Conservation (phyloP, 2,329 filamentous ascomycete genomes). For the Trichoderma afroharzianum region DNA sequence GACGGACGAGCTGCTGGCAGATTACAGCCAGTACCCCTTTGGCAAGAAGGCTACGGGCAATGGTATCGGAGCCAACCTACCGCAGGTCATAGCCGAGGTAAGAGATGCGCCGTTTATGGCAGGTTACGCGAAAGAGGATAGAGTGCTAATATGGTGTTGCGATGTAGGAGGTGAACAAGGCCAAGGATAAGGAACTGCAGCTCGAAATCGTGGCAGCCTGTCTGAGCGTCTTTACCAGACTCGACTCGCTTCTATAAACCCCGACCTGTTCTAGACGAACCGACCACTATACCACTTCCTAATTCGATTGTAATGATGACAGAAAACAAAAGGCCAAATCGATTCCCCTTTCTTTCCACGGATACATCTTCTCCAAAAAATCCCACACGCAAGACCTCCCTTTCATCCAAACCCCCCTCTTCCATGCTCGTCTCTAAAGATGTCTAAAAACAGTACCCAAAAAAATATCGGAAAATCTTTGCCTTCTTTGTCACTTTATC, state of each 20-base stretch:
- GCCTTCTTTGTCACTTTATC: conserved; percentile 10
- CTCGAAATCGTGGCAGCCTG: conserved; percentile 96
- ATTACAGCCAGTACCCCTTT: conserved; percentile 98
- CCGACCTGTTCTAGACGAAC: background rate
- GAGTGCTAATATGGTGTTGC: background rate
- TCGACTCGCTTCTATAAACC: conserved; percentile 84
- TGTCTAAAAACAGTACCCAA: background rate
- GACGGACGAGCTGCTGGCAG: conserved; percentile 90
- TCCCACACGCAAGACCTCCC: background rate
- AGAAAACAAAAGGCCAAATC: conserved; percentile 1
- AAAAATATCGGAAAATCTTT: background rate
- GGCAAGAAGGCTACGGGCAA: conserved; percentile 73
- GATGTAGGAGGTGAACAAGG: conserved; percentile 68
- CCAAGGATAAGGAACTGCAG: conserved; percentile 92
- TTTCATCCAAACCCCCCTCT: background rate
- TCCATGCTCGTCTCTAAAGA: background rate
- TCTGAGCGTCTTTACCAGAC: conserved; percentile 92
- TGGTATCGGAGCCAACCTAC: conserved; percentile 88
- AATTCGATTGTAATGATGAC: conserved; percentile 12
- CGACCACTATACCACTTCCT: conserved; percentile 1
- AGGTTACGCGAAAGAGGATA: background rate
- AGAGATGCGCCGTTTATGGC: conserved; percentile 19
- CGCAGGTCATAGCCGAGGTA: conserved; percentile 76
- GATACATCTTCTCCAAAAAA: background rate
- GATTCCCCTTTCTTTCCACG: background rate